These are phyloP conservation scores for Aspergillus pseudoglaucus DNA, from an alignment of 2,329 filamentous ascomycete species.

Conservation along the genomic window DNA sequence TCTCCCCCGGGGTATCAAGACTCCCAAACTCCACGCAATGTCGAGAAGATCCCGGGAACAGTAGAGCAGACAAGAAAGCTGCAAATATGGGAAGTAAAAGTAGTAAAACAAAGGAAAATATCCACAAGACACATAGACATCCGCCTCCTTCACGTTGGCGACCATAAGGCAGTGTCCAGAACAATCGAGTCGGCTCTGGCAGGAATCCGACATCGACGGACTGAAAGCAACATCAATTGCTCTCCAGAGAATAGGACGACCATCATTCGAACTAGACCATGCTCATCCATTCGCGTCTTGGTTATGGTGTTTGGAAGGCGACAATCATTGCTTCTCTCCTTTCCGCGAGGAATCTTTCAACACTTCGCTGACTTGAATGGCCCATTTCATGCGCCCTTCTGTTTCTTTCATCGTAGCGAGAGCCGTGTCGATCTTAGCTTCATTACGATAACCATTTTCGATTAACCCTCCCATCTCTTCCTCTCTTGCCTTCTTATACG, in stretches of 20 bases:
- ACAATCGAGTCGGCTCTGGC: too few relatives aligned
- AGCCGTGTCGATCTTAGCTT: conserved; percentile 29
- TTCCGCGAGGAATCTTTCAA: conserved; percentile 23
- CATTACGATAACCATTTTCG: conserved; percentile 22
- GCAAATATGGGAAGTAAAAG: neutral
- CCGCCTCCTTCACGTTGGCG: neutral
- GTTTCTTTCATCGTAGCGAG: conserved; percentile 37
- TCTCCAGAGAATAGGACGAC: neutral
- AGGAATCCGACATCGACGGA: neutral
- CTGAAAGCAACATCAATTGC: neutral
- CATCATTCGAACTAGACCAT: neutral
- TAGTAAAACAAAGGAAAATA: conserved; percentile 1
- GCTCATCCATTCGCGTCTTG: neutral
- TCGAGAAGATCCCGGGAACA: conserved; percentile 4
- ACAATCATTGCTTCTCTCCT: neutral
- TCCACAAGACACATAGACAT: neutral
- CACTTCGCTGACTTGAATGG: conserved; percentile 37
- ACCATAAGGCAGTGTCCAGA: too few relatives aligned
- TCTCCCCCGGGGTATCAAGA: conserved; percentile 20
- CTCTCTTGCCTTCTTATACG: conserved; percentile 39
- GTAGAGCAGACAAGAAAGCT: conserved; percentile 5
- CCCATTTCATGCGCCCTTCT: conserved; percentile 43
- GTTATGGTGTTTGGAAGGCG: neutral
- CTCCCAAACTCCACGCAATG: conserved; percentile 17
- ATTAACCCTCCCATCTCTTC: conserved; percentile 30